phyloP scores from a whole-genome alignment of 139 green algal genomes.

The Pseudopediastrum boryanum region DNA sequence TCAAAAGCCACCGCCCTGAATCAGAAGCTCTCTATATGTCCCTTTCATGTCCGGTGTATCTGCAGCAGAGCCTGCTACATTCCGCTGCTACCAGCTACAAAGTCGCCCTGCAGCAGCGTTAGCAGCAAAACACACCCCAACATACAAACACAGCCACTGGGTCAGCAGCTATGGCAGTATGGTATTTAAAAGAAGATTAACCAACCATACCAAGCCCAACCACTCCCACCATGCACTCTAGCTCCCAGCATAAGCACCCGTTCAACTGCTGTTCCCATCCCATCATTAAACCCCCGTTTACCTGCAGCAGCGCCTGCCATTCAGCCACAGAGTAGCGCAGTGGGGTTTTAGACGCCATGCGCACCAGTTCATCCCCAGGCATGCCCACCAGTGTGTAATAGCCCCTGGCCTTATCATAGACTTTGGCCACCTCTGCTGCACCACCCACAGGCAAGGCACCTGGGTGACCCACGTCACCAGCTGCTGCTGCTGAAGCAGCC shows the following conservation, averaged over 20 bases:
- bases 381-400: slow-evolving; percentile 39
- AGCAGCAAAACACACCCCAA: background rate
- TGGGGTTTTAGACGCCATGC: slow-evolving; percentile 50
- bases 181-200: background rate
- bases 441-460: slow-evolving; percentile 13
- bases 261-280: background rate
- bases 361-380: slow-evolving; percentile 54
- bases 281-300: slow-evolving; percentile 1
- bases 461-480: too few species aligned
- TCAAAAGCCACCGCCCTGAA: too few species aligned
- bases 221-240: too few species aligned
- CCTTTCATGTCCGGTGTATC: too few species aligned
- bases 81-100: too few species aligned
- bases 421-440: slow-evolving; percentile 5
- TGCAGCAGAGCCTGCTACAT: too few species aligned
- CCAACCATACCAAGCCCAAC: background rate
- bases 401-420: slow-evolving; percentile 28
- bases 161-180: background rate
- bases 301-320: slow-evolving; percentile 68
- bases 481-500: too few species aligned
- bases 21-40: too few species aligned
- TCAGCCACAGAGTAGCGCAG: slow-evolving; percentile 57
- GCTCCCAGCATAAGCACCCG: background rate
- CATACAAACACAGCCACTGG: background rate
- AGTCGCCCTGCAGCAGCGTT: background rate